Evolutionary conservation across 1,284 basidiomycete genomes (phyloP).

Genomic region (Omphalotus olearius): DNA sequence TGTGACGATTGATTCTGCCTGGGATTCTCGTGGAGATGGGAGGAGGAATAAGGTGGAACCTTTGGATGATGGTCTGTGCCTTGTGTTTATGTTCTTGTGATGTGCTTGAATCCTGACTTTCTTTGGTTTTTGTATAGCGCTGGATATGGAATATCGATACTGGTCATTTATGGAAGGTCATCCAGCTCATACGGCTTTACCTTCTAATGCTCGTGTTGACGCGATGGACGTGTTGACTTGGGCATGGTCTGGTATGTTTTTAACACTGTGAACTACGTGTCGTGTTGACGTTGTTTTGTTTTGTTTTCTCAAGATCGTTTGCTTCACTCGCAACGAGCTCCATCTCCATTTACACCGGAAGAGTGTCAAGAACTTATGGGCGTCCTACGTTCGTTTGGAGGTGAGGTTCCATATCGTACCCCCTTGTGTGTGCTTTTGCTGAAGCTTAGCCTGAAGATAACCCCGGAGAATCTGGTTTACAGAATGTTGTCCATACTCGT

Average conservation of each 20-base stretch:
- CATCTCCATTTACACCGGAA: slow-evolving; percentile 64
- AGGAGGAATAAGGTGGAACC: slow-evolving; percentile 21
- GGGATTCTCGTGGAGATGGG: slow-evolving; percentile 19
- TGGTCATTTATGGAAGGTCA: slow-evolving; percentile 75
- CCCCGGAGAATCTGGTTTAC: slow-evolving; percentile 32
- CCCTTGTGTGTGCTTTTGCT: background rate
- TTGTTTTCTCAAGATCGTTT: slow-evolving; percentile 60
- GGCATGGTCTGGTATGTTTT: slow-evolving; percentile 58
- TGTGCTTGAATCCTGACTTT: background rate
- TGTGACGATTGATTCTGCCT: slow-evolving; percentile 43
- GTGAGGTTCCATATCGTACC: slow-evolving; percentile 13
- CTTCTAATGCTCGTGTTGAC: slow-evolving; percentile 49
- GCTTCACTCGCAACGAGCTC: slow-evolving; percentile 50
- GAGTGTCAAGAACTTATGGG: slow-evolving; percentile 69
- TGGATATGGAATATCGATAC: slow-evolving; percentile 70
- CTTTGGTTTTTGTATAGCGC: slow-evolving; percentile 31
- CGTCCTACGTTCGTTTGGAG: slow-evolving; percentile 50
- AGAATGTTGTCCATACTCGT: slow-evolving; percentile 56
- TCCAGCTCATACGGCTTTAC: slow-evolving; percentile 59
- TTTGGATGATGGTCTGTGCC: slow-evolving; percentile 53
- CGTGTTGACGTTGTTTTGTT: background rate
- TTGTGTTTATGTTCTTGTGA: background rate
- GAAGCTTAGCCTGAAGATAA: slow-evolving; percentile 21
- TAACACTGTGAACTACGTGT: slow-evolving; percentile 12
- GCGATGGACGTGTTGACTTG: slow-evolving; percentile 70